Conservation (phyloP, 441 rosid species). For the Syzygium malaccense region DNA sequence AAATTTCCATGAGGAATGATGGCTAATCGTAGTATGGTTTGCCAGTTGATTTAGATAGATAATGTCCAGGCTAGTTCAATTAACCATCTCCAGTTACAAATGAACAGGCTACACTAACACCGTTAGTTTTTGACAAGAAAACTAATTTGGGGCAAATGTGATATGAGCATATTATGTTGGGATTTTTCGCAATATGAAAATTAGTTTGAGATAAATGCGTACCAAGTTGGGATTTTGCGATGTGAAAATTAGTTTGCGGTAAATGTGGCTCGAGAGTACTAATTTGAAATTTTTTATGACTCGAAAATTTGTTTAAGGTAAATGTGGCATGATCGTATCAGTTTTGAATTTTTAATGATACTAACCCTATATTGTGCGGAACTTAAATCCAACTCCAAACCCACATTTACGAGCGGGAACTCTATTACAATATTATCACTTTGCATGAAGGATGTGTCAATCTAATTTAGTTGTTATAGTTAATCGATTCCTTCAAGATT, state of each 20-base stretch:
- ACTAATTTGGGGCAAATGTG: background rate
- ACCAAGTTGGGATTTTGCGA: background rate
- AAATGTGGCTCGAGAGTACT: no score
- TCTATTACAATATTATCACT: background rate
- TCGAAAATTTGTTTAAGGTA: no score
- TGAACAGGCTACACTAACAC: background rate
- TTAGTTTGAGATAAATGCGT: no score
- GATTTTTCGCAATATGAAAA: background rate
- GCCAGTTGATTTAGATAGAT: background rate
- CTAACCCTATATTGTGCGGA: no score
- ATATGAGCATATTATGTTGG: no score
- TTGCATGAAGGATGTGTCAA: background rate
- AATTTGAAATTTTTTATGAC: no score
- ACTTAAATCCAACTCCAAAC: background rate
- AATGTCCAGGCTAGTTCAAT: background rate
- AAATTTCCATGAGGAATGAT: background rate
- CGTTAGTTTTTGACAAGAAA: background rate
- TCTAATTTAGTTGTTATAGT: no score
- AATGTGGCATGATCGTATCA: no score
- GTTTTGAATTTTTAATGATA: no score
- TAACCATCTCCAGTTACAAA: background rate
- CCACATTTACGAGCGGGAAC: background rate
- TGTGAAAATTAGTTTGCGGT: no score
- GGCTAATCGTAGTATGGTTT: background rate
- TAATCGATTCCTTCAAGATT: background rate